A percentile compares a stretch with the other conserved stretches of the same genome.
Evolutionary conservation across 2,329 filamentous ascomycete genomes (phyloP).

Genomic region (Pseudogymnoascus pannorum): DNA sequence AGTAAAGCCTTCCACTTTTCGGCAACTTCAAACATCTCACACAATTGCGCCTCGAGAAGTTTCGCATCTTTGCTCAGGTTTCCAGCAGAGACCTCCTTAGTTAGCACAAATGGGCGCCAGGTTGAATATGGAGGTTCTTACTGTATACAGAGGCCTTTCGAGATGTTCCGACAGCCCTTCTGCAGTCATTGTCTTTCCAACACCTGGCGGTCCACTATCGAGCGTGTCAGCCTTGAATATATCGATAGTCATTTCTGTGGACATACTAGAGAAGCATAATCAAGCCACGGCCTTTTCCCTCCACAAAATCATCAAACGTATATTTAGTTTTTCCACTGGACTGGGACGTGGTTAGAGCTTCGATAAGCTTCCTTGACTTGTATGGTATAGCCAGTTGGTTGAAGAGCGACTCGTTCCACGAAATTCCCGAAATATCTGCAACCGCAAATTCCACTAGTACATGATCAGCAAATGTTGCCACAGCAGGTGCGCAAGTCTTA

Average conservation of each 20-base stretch:
- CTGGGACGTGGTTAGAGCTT: not conserved
- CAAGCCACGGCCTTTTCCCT: slow-evolving; percentile 7
- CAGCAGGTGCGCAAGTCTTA: not conserved
- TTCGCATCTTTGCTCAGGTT: not conserved
- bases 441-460: slow-evolving; percentile 8
- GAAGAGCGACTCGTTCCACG: not conserved
- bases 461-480: not conserved
- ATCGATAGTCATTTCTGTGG: not conserved
- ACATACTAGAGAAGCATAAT: slow-evolving; percentile 10
- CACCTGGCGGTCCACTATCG: not conserved
- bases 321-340: not conserved
- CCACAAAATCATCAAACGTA: slow-evolving; percentile 10
- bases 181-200: slow-evolving; percentile 11
- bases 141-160: not conserved
- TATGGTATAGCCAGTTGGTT: not conserved
- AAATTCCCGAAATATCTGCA: slow-evolving; percentile 2
- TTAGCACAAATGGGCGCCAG: not conserved
- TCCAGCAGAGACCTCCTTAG: slow-evolving; percentile 1
- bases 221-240: not conserved
- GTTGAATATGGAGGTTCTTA: not conserved
- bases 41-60: slow-evolving; percentile 36
- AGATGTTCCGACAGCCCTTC: slow-evolving; percentile 6
- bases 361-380: slow-evolving; percentile 2
- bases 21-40: slow-evolving; percentile 11
- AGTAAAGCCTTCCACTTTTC: slow-evolving; percentile 14